Evolutionary conservation across 2,329 filamentous ascomycete genomes (phyloP), one percentile per base, ranked within the genome.

Genomic region (Paecilomyces variotii): DNA sequence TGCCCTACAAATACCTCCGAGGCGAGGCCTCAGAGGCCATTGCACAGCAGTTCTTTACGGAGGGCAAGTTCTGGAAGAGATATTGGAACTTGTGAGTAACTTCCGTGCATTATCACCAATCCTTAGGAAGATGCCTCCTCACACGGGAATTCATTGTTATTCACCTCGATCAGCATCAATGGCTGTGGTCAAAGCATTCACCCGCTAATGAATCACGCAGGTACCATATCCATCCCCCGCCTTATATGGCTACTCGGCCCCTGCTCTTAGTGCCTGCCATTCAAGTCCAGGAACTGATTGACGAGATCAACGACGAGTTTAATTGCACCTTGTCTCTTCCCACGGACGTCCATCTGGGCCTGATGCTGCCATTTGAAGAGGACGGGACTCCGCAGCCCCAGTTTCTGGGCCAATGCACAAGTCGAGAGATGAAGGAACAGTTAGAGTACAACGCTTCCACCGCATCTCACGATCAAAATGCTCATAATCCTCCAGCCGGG

Each of bases 71-170:
- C 62, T 83, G 82, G 65, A 73, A 77, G 1, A 80, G 84, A 59
- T 68, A 77, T 10, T 96, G 91, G 91, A 86, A 93, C 62, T 76
- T 96, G 89, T 94, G 79, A 80, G 87, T 80, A 3, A 58, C 55
- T 25, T 53, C 52, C 14, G 4, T 1, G 53, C 19, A 32, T 56
- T 34, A 4, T 5, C 24, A 49, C 27, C 32, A 35, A 11, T 53
- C 32, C 55, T 53, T 45, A 49, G 11, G 39, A 7, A 19, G 7
- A 45, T 45, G 4, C 39, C 19, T 1, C 24, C 19, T 6, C 11
- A 30, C 54, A 28, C 34, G 54, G 28, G 12, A 50, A 56, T 49
- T 10, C n/a, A n/a, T 27, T 50, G 14, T 35, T 26, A 28, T 34
- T n/a, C 34, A 24, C 39, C 6, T 19, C 2, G 4, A 45, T 6